Percentiles rank a stretch among this genome's conserved stretches.
phyloP scores from a whole-genome alignment of 768 basidiomycete species.

The Crepidotus variabilis region DNA sequence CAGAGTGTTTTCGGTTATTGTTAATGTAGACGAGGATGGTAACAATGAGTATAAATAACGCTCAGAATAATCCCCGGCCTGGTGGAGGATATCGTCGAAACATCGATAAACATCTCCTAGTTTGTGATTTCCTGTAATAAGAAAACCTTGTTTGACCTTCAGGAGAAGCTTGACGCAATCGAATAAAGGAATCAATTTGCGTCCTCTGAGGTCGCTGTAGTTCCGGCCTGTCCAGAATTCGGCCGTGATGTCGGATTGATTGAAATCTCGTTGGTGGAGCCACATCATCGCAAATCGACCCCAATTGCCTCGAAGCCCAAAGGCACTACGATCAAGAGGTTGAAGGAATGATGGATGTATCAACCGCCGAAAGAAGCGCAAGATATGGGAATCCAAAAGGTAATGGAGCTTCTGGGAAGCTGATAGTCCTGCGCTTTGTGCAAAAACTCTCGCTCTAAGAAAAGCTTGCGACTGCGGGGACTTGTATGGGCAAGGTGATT shows the following conservation, averaged over 20 bases:
- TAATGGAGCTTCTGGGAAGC: too few relatives aligned
- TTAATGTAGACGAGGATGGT: neutral
- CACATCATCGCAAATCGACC: neutral
- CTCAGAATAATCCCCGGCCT: neutral
- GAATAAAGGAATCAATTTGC: neutral
- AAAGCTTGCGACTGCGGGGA: neutral
- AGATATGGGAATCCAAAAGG: too few relatives aligned
- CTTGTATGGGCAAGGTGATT: neutral
- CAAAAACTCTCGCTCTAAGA: neutral
- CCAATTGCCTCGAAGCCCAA: neutral
- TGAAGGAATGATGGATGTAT: neutral
- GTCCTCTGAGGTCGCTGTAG: neutral
- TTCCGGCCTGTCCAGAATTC: neutral
- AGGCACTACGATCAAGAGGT: neutral
- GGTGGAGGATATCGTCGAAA: neutral
- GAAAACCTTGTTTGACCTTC: neutral
- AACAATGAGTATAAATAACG: neutral
- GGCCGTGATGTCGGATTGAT: neutral
- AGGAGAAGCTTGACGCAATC: neutral
- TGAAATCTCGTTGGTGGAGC: neutral
- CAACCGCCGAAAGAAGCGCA: neutral
- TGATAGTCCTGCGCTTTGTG: neutral
- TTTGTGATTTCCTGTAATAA: neutral
- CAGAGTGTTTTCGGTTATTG: neutral
- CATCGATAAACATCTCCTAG: neutral